Evolutionary conservation across 225 moss, liverwort and hornwort species (phyloP).

Genomic region (Physcomitrellopsis africana): DNA sequence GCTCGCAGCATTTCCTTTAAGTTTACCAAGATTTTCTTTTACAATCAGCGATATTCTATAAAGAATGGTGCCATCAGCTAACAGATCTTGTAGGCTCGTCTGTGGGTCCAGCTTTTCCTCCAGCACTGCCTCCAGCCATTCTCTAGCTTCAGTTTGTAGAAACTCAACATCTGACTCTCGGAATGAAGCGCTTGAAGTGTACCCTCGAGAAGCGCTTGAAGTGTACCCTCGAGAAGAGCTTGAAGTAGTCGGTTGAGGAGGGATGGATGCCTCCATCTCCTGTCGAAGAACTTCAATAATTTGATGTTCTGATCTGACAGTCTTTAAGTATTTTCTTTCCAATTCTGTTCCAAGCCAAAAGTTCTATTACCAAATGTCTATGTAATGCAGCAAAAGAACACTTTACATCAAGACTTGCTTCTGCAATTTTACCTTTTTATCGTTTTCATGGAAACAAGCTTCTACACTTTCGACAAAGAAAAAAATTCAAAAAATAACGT

Average conservation of each 20-base stretch:
- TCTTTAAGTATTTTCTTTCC: too few relatives aligned
- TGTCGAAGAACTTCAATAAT: too few relatives aligned
- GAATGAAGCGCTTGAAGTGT: slow-evolving; percentile 34
- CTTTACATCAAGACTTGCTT: too few relatives aligned
- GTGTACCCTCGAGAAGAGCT: slow-evolving; percentile 2
- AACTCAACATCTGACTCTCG: slow-evolving; percentile 59
- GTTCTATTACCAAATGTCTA: too few relatives aligned
- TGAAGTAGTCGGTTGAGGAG: neutral
- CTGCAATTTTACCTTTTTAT: too few relatives aligned
- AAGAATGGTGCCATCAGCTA: slow-evolving; percentile 52
- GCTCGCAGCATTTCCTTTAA: slow-evolving; percentile 29
- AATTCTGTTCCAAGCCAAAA: too few relatives aligned
- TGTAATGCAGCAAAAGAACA: too few relatives aligned
- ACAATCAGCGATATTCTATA: slow-evolving; percentile 38
- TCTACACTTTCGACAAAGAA: too few relatives aligned
- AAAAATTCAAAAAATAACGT: too few relatives aligned
- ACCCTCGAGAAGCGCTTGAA: slow-evolving; percentile 8
- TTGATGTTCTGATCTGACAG: too few relatives aligned
- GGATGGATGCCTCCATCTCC: neutral
- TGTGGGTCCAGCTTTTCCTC: neutral
- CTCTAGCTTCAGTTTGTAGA: slow-evolving; percentile 48
- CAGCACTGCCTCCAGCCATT: slow-evolving; percentile 62
- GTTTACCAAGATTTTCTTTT: slow-evolving; percentile 35
- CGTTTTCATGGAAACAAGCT: too few relatives aligned
- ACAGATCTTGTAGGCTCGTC: slow-evolving; percentile 40